These are phyloP conservation scores for Hippophae rhamnoides DNA, from an alignment of 306 rosid species.

Conservation along the genomic window DNA sequence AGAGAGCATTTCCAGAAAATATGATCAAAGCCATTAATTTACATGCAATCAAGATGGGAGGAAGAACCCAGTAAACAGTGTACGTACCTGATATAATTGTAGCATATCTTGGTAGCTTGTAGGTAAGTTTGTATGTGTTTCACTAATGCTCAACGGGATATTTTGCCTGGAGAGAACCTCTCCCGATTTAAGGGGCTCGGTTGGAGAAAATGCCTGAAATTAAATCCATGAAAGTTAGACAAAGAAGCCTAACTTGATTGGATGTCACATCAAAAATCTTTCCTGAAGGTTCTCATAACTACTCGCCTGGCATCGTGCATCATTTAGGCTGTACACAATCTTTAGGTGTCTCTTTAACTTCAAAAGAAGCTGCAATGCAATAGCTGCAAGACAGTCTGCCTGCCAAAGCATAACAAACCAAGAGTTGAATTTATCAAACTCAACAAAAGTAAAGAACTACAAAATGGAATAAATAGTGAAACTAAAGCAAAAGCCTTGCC, in stretches of 20 bases:
- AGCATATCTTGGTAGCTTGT: conserved; percentile 57
- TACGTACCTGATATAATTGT: conserved; percentile 72
- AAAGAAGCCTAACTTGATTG: conserved; percentile 1
- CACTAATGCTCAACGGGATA: conserved; percentile 50
- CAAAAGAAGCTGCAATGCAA: conserved; percentile 86
- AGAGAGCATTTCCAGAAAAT: too few relatives aligned
- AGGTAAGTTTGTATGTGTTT: conserved; percentile 60
- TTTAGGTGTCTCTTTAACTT: conserved; percentile 92
- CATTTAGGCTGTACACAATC: conserved; percentile 67
- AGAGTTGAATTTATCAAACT: too few relatives aligned
- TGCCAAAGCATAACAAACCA: conserved; percentile 23
- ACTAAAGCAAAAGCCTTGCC: neutral
- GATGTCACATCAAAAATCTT: neutral
- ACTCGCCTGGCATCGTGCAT: conserved; percentile 85
- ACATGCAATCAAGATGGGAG: neutral
- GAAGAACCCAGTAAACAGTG: neutral
- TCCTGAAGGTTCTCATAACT: conserved; percentile 1
- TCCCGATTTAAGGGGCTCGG: conserved; percentile 65
- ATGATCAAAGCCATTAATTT: neutral
- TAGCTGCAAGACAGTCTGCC: conserved; percentile 72
- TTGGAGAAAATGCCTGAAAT: conserved; percentile 76
- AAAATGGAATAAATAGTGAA: too few relatives aligned
- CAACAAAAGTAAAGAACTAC: too few relatives aligned
- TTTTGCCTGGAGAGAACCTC: conserved; percentile 73
- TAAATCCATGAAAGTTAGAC: neutral